A percentile compares a stretch with the other conserved stretches of the same genome.
Conservation (phyloP, 768 basidiomycete species). For the Rhizopogon vinicolor region DNA sequence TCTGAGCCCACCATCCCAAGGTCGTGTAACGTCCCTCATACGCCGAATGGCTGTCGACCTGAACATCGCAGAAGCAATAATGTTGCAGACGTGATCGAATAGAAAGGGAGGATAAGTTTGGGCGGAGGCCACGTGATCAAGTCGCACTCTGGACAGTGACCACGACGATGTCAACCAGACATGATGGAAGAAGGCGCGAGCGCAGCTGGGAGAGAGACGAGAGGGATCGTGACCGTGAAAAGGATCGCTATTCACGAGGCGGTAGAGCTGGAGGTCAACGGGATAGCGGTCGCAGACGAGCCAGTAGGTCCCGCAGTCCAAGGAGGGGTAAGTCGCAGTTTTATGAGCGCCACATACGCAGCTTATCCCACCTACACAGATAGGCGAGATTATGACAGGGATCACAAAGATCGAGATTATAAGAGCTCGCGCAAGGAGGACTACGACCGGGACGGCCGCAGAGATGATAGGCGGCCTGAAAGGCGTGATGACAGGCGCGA, state of each 20-base stretch:
- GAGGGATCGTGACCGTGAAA: slow-evolving; percentile 41
- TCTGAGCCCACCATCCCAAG: slow-evolving; percentile 12
- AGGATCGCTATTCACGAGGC: slow-evolving; percentile 39
- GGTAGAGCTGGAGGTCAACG: slow-evolving; percentile 28
- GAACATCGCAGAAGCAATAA: slow-evolving; percentile 9
- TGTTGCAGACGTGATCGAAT: background rate
- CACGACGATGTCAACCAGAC: slow-evolving; percentile 53
- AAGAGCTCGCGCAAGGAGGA: slow-evolving; percentile 28
- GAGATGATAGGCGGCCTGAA: slow-evolving; percentile 26
- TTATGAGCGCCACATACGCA: background rate
- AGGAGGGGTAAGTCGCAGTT: slow-evolving; percentile 23
- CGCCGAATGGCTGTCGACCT: slow-evolving; percentile 17
- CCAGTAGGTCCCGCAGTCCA: slow-evolving; percentile 36
- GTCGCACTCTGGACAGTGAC: slow-evolving; percentile 27
- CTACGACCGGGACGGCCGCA: slow-evolving; percentile 24
- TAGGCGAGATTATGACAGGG: slow-evolving; percentile 24
- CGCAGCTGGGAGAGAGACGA: slow-evolving; percentile 56
- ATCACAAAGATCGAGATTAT: slow-evolving; percentile 37
- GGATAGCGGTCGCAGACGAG: slow-evolving; percentile 29
- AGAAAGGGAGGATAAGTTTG: background rate
- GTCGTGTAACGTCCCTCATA: slow-evolving; percentile 4
- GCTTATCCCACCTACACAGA: slow-evolving; percentile 23
- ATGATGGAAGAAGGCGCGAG: slow-evolving; percentile 53
- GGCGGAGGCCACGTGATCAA: slow-evolving; percentile 19
- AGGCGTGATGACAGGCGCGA: slow-evolving; percentile 30